Evolutionary conservation across 2,329 filamentous ascomycete species (phyloP).

Genomic region (Aciculosporium take): DNA sequence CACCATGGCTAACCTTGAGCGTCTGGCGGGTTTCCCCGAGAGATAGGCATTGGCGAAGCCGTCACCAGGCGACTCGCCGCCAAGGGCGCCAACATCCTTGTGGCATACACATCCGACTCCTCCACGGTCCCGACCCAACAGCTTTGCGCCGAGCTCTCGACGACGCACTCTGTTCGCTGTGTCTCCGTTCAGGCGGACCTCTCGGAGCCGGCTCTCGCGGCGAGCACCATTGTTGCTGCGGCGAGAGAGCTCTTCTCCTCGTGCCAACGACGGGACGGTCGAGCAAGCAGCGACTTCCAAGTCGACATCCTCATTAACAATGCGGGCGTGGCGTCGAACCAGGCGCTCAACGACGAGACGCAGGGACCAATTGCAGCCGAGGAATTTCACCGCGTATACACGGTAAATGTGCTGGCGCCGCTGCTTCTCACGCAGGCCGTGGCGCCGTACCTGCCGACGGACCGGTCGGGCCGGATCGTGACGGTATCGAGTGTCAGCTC

Average conservation of each 20-base stretch:
- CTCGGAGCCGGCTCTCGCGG: slow-evolving; percentile 12
- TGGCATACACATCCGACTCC: slow-evolving; percentile 45
- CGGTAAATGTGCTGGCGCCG: slow-evolving; percentile 70
- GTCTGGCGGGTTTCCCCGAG: too few species aligned
- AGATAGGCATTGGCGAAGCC: slow-evolving; percentile 38
- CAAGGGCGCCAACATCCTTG: slow-evolving; percentile 44
- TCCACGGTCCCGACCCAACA: slow-evolving; percentile 32
- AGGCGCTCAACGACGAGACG: slow-evolving; percentile 40
- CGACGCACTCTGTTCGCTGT: slow-evolving; percentile 24
- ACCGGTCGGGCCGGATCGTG: slow-evolving; percentile 49
- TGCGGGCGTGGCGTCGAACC: slow-evolving; percentile 58
- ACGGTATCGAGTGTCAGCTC: slow-evolving; percentile 41
- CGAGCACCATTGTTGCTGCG: slow-evolving; percentile 16
- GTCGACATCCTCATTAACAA: slow-evolving; percentile 84
- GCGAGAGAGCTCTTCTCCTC: slow-evolving; percentile 15
- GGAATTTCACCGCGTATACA: slow-evolving; percentile 60
- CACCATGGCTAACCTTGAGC: too few species aligned
- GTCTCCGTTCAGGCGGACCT: slow-evolving; percentile 18
- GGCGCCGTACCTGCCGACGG: slow-evolving; percentile 49
- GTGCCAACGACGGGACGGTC: slow-evolving; percentile 9
- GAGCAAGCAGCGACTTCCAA: slow-evolving; percentile 12
- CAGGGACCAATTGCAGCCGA: slow-evolving; percentile 37
- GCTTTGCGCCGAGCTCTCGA: slow-evolving; percentile 31
- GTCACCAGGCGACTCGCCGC: slow-evolving; percentile 42
- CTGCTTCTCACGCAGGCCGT: slow-evolving; percentile 64